Evolutionary conservation across 176 grass and related monocot genomes (phyloP).

Genomic region (Leersia perrieri): DNA sequence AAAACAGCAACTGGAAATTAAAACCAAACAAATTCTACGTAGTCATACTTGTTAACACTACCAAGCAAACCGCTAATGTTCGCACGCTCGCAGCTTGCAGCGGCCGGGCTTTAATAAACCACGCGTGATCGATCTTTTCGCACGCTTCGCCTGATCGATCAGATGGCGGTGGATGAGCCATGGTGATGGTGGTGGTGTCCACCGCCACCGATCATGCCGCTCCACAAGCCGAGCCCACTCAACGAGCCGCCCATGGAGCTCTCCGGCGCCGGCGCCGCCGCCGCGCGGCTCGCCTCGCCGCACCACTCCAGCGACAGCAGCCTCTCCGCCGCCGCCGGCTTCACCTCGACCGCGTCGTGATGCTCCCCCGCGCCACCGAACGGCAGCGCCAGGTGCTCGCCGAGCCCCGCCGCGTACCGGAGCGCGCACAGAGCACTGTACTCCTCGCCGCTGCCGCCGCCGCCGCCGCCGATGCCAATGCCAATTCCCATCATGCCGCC

Average conservation of each 20-base stretch:
- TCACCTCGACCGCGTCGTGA: slow-evolving; percentile 41
- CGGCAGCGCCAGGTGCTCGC: slow-evolving; percentile 43
- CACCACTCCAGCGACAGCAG: slow-evolving; percentile 75
- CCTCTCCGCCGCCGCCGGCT: slow-evolving; percentile 40
- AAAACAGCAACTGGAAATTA: slow-evolving; percentile 20
- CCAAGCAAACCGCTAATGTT: slow-evolving; percentile 50
- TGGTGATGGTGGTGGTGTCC: slow-evolving; percentile 53
- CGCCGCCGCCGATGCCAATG: too few relatives aligned
- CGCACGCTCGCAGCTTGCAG: slow-evolving; percentile 1
- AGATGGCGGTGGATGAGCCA: slow-evolving; percentile 60
- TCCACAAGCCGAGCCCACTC: slow-evolving; percentile 58
- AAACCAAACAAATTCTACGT: slow-evolving; percentile 47
- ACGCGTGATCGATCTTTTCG: too few relatives aligned
- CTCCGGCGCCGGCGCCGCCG: slow-evolving; percentile 41
- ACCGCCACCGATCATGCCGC: slow-evolving; percentile 54
- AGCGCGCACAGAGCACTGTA: slow-evolving; percentile 43
- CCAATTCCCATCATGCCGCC: slow-evolving; percentile 50
- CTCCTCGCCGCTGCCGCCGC: not conserved
- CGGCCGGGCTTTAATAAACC: too few relatives aligned
- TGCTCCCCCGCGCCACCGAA: slow-evolving; percentile 17
- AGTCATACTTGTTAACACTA: slow-evolving; percentile 45
- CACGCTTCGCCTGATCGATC: too few relatives aligned
- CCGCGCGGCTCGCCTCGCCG: slow-evolving; percentile 50
- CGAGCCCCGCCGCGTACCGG: slow-evolving; percentile 38
- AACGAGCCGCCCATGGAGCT: slow-evolving; percentile 50